Conservation (phyloP, 2,329 filamentous ascomycete genomes). For the Pseudogymnoascus sp. region DNA sequence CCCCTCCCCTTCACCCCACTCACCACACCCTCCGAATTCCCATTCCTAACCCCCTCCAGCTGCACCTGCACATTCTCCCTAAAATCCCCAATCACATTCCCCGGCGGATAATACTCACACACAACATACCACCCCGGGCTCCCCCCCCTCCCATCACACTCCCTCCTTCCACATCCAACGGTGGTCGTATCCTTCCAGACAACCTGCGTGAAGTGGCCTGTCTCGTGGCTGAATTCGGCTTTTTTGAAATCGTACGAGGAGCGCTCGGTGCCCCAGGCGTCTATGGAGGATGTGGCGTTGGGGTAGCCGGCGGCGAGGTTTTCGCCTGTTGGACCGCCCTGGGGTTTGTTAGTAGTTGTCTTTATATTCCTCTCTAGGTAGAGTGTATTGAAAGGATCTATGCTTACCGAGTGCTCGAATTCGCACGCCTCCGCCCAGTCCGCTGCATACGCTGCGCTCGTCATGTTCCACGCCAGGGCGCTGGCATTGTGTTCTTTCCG, state of each 20-base stretch:
- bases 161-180: slow-evolving; percentile 46
- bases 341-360: neutral
- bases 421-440: slow-evolving; percentile 41
- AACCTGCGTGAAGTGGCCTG: slow-evolving; percentile 67
- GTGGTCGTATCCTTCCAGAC: slow-evolving; percentile 59
- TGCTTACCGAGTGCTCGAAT: slow-evolving; percentile 44
- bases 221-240: slow-evolving; percentile 49
- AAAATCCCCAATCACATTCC: slow-evolving; percentile 53
- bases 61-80: slow-evolving; percentile 37
- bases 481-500: slow-evolving; percentile 55
- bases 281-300: slow-evolving; percentile 52
- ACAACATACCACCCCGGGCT: slow-evolving; percentile 55
- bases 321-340: slow-evolving; percentile 62
- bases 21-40: neutral
- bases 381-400: neutral
- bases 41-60: slow-evolving; percentile 22
- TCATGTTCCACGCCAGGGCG: slow-evolving; percentile 56
- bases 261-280: slow-evolving; percentile 59
- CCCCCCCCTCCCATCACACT: slow-evolving; percentile 31
- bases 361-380: neutral
- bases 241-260: slow-evolving; percentile 50
- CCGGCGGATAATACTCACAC: slow-evolving; percentile 63
- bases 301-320: slow-evolving; percentile 64
- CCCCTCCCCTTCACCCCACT: neutral
- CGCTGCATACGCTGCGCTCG: slow-evolving; percentile 48